Conservation (phyloP, 768 basidiomycete genomes). For the Multifurca ochricompacta region DNA sequence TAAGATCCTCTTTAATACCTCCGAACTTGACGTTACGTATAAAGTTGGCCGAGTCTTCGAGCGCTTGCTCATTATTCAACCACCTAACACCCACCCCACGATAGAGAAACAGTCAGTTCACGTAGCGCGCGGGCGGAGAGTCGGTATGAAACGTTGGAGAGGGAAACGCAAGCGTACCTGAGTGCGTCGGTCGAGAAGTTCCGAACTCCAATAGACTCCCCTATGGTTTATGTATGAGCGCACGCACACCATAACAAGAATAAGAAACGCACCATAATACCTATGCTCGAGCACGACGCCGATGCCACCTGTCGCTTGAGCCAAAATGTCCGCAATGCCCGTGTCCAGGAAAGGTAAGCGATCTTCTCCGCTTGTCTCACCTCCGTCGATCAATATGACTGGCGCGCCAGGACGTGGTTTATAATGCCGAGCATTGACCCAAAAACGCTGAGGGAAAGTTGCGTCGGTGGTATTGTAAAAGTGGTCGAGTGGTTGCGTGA, state of each 20-base stretch:
- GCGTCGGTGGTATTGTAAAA: conserved; percentile 45
- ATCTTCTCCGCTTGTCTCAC: conserved; percentile 82
- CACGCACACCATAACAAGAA: not conserved
- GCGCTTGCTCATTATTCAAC: conserved; percentile 83
- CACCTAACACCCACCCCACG: too few relatives aligned
- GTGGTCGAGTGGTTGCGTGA: conserved; percentile 84
- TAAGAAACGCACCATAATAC: conserved; percentile 56
- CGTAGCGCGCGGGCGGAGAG: not conserved
- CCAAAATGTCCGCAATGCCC: conserved; percentile 77
- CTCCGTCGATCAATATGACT: conserved; percentile 86
- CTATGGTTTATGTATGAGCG: conserved; percentile 31
- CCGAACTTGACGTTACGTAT: conserved; percentile 73
- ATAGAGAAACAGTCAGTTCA: not conserved
- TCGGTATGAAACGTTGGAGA: not conserved
- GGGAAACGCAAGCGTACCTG: conserved; percentile 35
- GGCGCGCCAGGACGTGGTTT: conserved; percentile 62
- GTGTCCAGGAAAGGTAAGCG: conserved; percentile 38
- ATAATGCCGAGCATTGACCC: conserved; percentile 84
- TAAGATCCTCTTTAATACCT: conserved; percentile 62
- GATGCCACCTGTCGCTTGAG: conserved; percentile 79
- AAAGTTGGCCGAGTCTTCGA: conserved; percentile 89
- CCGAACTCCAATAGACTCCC: conserved; percentile 63
- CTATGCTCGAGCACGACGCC: conserved; percentile 90
- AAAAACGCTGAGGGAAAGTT: conserved; percentile 85
- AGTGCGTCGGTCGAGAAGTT: conserved; percentile 80